These are phyloP conservation scores for Escallonia herrerae DNA, from an alignment of 129 eudicot genomes.

Conservation along the genomic window DNA sequence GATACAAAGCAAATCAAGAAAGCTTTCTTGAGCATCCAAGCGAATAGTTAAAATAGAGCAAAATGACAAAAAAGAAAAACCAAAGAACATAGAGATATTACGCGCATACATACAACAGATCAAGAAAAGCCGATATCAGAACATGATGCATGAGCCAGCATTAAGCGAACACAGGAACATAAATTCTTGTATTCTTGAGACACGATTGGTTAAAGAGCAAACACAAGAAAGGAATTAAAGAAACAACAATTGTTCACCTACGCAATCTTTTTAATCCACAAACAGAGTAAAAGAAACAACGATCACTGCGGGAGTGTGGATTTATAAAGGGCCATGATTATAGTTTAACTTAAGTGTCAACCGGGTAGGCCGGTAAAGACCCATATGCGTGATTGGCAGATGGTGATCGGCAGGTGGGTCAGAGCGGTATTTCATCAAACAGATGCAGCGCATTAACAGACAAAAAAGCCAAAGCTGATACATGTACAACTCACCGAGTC, in stretches of 20 bases:
- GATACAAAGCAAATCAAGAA: not conserved
- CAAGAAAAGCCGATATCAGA: not conserved
- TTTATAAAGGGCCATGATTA: slow-evolving; percentile 3
- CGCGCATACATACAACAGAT: not conserved
- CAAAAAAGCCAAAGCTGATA: too few species aligned
- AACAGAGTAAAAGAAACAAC: not conserved
- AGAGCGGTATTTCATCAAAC: not conserved
- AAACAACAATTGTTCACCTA: not conserved
- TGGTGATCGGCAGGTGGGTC: slow-evolving; percentile 1
- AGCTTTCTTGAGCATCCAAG: not conserved
- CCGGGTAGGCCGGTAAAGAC: not conserved
- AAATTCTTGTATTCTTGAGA: not conserved
- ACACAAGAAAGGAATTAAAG: not conserved
- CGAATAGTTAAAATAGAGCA: not conserved
- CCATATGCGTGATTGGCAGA: slow-evolving; percentile 6
- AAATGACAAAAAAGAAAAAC: not conserved
- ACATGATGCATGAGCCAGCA: slow-evolving; percentile 3
- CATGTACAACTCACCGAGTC: too few species aligned
- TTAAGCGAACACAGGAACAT: not conserved
- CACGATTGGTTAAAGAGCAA: not conserved
- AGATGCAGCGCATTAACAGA: too few species aligned
- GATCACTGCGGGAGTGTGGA: not conserved
- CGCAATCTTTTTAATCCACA: not conserved
- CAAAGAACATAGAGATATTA: not conserved
- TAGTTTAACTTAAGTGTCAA: not conserved